A percentile compares a stretch with the other conserved stretches of the same genome.
Evolutionary conservation across 768 basidiomycete genomes (phyloP).

Genomic region (Kwoniella sp.): DNA sequence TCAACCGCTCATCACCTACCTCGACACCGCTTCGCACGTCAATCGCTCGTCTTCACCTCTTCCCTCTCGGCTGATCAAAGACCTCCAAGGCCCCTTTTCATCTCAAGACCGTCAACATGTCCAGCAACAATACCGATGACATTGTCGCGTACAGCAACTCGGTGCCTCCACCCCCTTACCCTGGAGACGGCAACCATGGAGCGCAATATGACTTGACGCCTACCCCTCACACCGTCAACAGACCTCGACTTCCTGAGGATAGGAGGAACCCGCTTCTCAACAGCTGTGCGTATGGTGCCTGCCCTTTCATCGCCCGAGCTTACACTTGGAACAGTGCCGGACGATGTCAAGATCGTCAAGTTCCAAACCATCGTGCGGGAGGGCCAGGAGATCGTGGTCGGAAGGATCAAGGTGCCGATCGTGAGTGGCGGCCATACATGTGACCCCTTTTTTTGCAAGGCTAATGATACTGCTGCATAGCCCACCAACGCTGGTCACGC

Average conservation of each 20-base stretch:
- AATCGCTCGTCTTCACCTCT: not conserved
- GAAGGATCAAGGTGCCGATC: slow-evolving; percentile 82
- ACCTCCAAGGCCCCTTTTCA: not conserved
- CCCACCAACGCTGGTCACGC: slow-evolving; percentile 63
- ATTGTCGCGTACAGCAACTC: slow-evolving; percentile 28
- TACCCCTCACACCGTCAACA: slow-evolving; percentile 27
- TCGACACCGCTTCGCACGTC: not conserved
- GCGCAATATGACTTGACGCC: slow-evolving; percentile 33
- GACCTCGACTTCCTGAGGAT: slow-evolving; percentile 35
- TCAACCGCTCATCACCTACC: no score
- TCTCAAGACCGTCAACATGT: not conserved
- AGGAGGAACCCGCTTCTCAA: slow-evolving; percentile 32
- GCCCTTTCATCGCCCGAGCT: not conserved
- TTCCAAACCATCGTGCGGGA: slow-evolving; percentile 87
- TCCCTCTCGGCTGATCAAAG: not conserved
- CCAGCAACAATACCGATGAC: slow-evolving; percentile 7
- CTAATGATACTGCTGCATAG: slow-evolving; percentile 52
- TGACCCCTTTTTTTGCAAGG: slow-evolving; percentile 19
- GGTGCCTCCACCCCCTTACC: slow-evolving; percentile 36
- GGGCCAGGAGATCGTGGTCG: slow-evolving; percentile 81
- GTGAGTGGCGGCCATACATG: slow-evolving; percentile 52
- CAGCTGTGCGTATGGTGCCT: slow-evolving; percentile 21
- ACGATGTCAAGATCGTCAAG: slow-evolving; percentile 59
- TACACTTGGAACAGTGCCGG: slow-evolving; percentile 30
- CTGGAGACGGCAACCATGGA: slow-evolving; percentile 3